Conservation (phyloP, 2,329 filamentous ascomycete species). For the Aspergillus neoniger region DNA sequence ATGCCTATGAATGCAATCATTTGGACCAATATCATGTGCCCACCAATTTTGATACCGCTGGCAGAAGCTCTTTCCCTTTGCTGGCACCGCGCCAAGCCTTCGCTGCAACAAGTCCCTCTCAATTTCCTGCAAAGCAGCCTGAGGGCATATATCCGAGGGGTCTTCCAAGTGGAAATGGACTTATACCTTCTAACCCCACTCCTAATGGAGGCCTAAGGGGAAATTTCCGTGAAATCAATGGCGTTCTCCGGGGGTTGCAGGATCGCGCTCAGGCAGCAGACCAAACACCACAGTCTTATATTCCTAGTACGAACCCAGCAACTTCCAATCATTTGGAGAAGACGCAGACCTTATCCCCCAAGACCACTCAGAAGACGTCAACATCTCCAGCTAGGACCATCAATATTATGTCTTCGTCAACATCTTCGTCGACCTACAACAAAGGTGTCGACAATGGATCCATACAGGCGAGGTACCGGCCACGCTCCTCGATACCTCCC, state of each 20-base stretch:
- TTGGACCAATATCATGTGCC: conserved; percentile 20
- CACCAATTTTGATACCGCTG: conserved; percentile 6
- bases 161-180: neutral
- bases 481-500: conserved; percentile 80
- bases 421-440: conserved; percentile 19
- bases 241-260: conserved; percentile 10
- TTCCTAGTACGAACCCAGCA: conserved; percentile 23
- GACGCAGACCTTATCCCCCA: conserved; percentile 27
- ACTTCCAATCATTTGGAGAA: conserved; percentile 30
- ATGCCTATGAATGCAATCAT: conserved; percentile 8
- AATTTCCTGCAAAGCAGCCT: conserved; percentile 22
- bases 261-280: conserved; percentile 21
- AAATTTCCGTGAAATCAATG: neutral
- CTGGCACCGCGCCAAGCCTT: conserved; percentile 8
- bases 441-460: conserved; percentile 29
- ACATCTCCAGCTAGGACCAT: conserved; percentile 28
- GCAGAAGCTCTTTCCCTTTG: conserved; percentile 5
- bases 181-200: neutral
- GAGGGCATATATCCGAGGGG: conserved; percentile 16
- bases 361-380: conserved; percentile 28
- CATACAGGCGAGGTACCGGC: conserved; percentile 57
- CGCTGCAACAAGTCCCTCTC: neutral
- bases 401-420: conserved; percentile 15
- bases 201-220: neutral
- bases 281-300: conserved; percentile 6